Base-by-base conservation (phyloP, 225 moss, liverwort and hornwort genomes). In the Asterella californica region DNA sequence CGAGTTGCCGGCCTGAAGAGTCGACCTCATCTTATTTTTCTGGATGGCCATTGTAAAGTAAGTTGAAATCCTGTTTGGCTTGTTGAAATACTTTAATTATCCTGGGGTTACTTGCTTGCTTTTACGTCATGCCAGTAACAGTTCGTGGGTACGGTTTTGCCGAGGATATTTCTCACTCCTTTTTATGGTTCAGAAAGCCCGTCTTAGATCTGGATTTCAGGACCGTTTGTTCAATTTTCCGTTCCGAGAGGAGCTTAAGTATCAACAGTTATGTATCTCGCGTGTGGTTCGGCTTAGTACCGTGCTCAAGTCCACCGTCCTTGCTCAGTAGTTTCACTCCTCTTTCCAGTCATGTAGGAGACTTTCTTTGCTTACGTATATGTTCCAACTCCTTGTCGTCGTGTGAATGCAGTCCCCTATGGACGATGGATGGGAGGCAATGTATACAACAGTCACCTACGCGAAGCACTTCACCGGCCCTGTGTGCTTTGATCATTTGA, bases 41-140 rank as follows among this genome's bases (percentile, higher is more conserved):
- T 94, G 68, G 96, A 96, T 78, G 96, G 96, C 59, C 96, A 96
- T 89, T 96, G 94, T 88, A 83, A 91, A 90, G 96, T 96, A 76
- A 82, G 83, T 74, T 52, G 8, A 33, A 32, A n/a, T 75, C 14
- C 42, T 46, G 42, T 71, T 21, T 10, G 42, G 38, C 30, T 29
- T 33, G 15, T 32, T 50, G 47, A 48, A 0, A 67, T 33, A 12
- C 3, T 34, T 34, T 33, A 0, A 34, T 7, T 2, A 36, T 21
- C 72, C 49, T 72, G 69, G 34, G 10, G 22, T 38, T 45, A 5
- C 32, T 3, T 70, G 38, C 42, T 42, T 42, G 47, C 25, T 71
- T 24, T 71, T 71, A 34, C 29, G 12, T 66, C 32, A n/a, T 42
- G 45, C 12, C 25, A 25, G 1, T 46, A 10, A 15, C 30, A 65